Base-by-base conservation (phyloP, 345 rosid species). In the Linum lewisii region DNA sequence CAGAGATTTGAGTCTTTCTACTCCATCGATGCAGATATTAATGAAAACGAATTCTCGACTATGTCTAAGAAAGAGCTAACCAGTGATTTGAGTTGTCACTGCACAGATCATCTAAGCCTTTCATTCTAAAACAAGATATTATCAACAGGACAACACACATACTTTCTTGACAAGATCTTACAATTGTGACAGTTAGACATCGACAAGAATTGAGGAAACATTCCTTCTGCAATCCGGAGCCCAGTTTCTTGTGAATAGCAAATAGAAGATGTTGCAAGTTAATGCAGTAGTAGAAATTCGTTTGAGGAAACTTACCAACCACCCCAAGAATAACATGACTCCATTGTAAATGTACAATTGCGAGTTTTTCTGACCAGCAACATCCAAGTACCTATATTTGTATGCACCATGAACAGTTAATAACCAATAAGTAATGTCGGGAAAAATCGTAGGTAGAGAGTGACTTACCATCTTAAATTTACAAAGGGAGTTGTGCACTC, bases 401-500 rank as follows among this genome's bases (percentile, higher is more conserved):
- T 5, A 57, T 34, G 36, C 55, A 51, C 16, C 65, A 44, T 29
- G 15, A 29, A 23, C 23, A 50, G 59, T 32, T 0, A 25, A 29
- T 34, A 63, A 36, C 37, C 51, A 49, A 62, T 55, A 51, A 16
- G 25, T 45, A 36, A 49, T 21, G 19, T 24, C 7, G 21, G 38
- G 16, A 53, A 44, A 29, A 29, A 1, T 34, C 6, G 21, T 24
- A 65, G 47, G 25, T 9, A 50, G 24, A 59, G 50, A 54, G 29
- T 23, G 51, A 61, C 29, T 67, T 77, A 90, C 97, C 97, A 90
- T 72, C 95, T 84, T 25, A 90, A 69, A 70, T 90, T 90, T 24
- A 90, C 84, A 65, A 86, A 90, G 5, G 93, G 90, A 0, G 95
- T 84, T 24, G 93, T 90, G 66, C 72, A 66, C 69, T 90, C 93